Evolutionary conservation across 2,329 filamentous ascomycete species (phyloP).

Genomic region (Aspergillus luchuensis): DNA sequence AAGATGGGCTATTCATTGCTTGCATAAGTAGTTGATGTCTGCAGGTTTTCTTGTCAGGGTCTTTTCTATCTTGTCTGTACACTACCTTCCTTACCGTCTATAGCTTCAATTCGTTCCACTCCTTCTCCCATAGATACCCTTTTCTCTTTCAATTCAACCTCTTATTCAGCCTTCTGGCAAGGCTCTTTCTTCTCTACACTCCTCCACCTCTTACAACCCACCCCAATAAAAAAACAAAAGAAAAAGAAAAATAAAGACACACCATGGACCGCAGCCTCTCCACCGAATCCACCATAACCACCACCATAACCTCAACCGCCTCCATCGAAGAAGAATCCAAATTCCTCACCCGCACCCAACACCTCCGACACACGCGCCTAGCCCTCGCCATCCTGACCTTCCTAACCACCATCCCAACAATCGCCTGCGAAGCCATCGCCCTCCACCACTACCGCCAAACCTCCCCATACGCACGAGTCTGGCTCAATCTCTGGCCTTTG

Average conservation of each 20-base stretch:
- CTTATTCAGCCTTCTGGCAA: constrained; percentile 17
- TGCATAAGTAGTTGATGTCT: constrained; percentile 6
- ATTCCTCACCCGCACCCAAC: constrained; percentile 37
- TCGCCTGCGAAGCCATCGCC: constrained; percentile 43
- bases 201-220: not conserved
- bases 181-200: not conserved
- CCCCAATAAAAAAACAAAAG: not conserved
- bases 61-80: not conserved
- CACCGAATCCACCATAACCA: constrained; percentile 18
- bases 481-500: constrained; percentile 46
- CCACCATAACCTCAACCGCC: constrained; percentile 34
- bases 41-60: not conserved
- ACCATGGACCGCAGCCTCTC: not conserved
- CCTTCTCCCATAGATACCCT: not conserved
- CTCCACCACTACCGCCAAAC: constrained; percentile 44
- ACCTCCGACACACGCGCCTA: constrained; percentile 38
- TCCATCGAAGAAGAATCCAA: constrained; percentile 40
- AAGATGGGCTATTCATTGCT: not conserved
- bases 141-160: constrained; percentile 1
- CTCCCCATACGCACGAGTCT: constrained; percentile 33
- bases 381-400: constrained; percentile 37
- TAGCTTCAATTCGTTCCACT: not conserved
- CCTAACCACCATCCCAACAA: constrained; percentile 31
- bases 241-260: not conserved
- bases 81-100: not conserved